Evolutionary conservation across 2,329 filamentous ascomycete species (phyloP).

Genomic region (Hymenoscyphus fraxineus): DNA sequence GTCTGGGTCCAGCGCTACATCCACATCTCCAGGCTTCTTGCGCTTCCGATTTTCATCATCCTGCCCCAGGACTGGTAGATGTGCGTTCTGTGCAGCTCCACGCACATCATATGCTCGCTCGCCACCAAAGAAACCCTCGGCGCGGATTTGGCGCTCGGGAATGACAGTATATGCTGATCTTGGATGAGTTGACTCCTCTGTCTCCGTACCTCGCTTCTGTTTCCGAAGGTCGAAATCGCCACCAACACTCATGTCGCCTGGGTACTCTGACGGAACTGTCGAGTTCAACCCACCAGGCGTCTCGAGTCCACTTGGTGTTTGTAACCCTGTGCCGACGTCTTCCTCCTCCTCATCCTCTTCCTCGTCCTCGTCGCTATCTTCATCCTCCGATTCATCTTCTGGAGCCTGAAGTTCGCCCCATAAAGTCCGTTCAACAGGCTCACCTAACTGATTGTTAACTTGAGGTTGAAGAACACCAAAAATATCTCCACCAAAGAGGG

Average conservation of each 20-base stretch:
- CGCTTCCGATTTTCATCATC: slow-evolving; percentile 76
- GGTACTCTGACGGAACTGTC: slow-evolving; percentile 75
- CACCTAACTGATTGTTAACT: slow-evolving; percentile 61
- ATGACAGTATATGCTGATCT: slow-evolving; percentile 85
- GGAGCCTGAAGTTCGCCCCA: slow-evolving; percentile 90
- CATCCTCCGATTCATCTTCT: slow-evolving; percentile 70
- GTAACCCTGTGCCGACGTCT: slow-evolving; percentile 60
- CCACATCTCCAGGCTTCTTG: slow-evolving; percentile 95
- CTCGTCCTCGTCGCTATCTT: slow-evolving; percentile 64
- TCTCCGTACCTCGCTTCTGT: slow-evolving; percentile 77
- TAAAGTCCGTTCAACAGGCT: slow-evolving; percentile 78
- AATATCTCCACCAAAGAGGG: slow-evolving; percentile 89
- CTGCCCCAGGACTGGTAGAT: slow-evolving; percentile 71
- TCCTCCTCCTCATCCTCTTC: slow-evolving; percentile 62
- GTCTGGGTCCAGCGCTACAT: slow-evolving; percentile 87
- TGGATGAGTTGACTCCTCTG: slow-evolving; percentile 71
- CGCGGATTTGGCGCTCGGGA: slow-evolving; percentile 78
- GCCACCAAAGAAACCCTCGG: slow-evolving; percentile 93
- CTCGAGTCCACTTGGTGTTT: slow-evolving; percentile 73
- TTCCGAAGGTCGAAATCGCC: slow-evolving; percentile 93
- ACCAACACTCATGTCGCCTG: slow-evolving; percentile 69
- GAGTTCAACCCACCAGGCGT: slow-evolving; percentile 79
- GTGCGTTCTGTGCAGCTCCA: slow-evolving; percentile 46
- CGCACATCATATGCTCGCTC: slow-evolving; percentile 90
- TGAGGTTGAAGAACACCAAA: slow-evolving; percentile 72